phyloP scores from a whole-genome alignment of 2,329 filamentous ascomycete genomes.

The Didymella pomorum region DNA sequence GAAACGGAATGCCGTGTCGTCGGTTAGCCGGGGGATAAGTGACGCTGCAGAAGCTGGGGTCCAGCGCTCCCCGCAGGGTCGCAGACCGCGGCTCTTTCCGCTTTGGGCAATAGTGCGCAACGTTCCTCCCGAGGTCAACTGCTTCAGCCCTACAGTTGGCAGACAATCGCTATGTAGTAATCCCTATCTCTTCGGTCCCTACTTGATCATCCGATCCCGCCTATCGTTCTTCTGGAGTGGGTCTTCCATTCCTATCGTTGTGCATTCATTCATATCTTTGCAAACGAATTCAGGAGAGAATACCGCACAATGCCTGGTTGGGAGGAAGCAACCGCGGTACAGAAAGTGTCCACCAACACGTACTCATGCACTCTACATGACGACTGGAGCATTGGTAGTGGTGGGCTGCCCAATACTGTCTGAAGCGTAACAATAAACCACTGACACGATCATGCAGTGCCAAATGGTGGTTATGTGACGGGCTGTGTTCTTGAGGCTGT shows the following conservation, averaged over 20 bases:
- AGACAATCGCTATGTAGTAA: background rate
- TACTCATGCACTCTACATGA: slow-evolving; percentile 65
- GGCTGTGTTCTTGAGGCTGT: slow-evolving; percentile 68
- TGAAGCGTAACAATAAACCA: background rate
- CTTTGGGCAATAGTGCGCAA: slow-evolving; percentile 24
- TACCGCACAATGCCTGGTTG: slow-evolving; percentile 50
- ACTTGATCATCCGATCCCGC: background rate
- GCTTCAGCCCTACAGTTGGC: background rate
- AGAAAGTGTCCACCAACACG: slow-evolving; percentile 61
- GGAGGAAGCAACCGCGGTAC: slow-evolving; percentile 59
- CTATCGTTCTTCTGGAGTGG: background rate
- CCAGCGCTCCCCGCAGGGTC: too few species aligned
- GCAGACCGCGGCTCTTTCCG: slow-evolving; percentile 36
- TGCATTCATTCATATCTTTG: background rate
- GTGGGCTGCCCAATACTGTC: slow-evolving; percentile 48
- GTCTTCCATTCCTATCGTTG: background rate
- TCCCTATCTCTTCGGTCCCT: background rate
- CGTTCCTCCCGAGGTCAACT: slow-evolving; percentile 31
- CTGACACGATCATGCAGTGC: slow-evolving; percentile 58
- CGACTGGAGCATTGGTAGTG: slow-evolving; percentile 72
- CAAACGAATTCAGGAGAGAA: background rate
- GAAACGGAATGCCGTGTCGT: slow-evolving; percentile 23
- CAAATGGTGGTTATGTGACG: slow-evolving; percentile 75
- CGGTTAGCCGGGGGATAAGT: slow-evolving; percentile 26
- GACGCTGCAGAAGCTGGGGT: slow-evolving; percentile 26